Evolutionary conservation across 306 rosid genomes (phyloP).

Genomic region (Hippophae gyantsensis): DNA sequence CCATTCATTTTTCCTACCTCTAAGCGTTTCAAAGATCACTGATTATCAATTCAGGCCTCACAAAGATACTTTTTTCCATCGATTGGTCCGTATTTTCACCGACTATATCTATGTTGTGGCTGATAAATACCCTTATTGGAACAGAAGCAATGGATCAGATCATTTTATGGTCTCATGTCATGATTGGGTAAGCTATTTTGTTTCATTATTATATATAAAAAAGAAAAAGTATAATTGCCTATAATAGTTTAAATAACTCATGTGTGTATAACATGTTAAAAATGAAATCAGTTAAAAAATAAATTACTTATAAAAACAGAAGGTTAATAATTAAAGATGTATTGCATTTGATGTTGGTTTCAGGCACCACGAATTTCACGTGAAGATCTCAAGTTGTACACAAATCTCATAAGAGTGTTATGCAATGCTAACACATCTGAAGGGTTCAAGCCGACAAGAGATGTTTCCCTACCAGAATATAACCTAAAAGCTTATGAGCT

Average conservation of each 20-base stretch:
- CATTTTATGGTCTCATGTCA: constrained; percentile 51
- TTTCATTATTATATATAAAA: background rate
- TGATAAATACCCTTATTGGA: constrained; percentile 35
- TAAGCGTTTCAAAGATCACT: constrained; percentile 37
- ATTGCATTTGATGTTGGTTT: background rate
- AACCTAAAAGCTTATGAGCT: background rate
- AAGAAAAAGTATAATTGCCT: background rate
- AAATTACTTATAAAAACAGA: background rate
- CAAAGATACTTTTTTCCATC: background rate
- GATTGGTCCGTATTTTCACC: constrained; percentile 5
- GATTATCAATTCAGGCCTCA: constrained; percentile 20
- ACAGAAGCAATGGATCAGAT: constrained; percentile 47
- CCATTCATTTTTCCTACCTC: constrained; percentile 38
- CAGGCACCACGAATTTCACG: constrained; percentile 12
- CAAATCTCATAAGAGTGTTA: constrained; percentile 2
- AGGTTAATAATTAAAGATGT: background rate
- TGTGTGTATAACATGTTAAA: too few species aligned
- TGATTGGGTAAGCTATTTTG: constrained; percentile 36
- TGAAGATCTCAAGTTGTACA: background rate
- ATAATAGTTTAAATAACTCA: too few species aligned
- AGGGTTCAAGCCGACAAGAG: constrained; percentile 9
- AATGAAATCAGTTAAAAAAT: background rate
- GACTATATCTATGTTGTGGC: constrained; percentile 19
- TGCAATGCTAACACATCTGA: constrained; percentile 9
- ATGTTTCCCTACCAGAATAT: constrained; percentile 1